Base-by-base conservation (phyloP, 75 land plant genomes). In the Adiantum capillusveneris region DNA sequence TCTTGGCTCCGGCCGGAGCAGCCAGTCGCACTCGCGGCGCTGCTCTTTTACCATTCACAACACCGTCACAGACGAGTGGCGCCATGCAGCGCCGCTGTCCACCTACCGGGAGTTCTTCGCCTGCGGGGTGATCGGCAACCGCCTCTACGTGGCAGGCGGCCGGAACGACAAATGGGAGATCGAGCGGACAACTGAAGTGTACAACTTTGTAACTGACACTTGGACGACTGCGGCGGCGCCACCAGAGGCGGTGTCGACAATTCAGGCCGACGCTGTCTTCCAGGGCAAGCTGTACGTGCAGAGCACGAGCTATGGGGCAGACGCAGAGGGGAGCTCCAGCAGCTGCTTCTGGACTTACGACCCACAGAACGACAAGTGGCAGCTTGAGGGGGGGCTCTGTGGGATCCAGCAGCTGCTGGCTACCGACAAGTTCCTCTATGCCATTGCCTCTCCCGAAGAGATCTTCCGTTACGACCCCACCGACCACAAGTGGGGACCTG, bases 121-220 rank as follows among this genome's bases (percentile, higher is more conserved):
- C 57, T 65, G 59, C 46, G 67, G 75, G 45, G 75, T 72, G 12
- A 72, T 72, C 31, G 65, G 65, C 62, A 65, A 72, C 57, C 58
- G 70, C 25, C 75, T 72, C 17, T 72, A 65, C 43, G 75, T 72
- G 44, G 75, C 75, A 18, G 75, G 75, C 27, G 75, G 75, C 26
- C 69, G 58, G 46, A 69, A 65, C 34, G 70, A 62, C 30, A 31
- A 30, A 20, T 59, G 65, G 28, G 41, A 69, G 26, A 56, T 62
- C 21, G 54, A 65, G 20, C 52, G 68, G 21, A 65, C 69, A 16
- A 61, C 75, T 25, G 69, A 72, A 31, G 70, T 65, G 46, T 72
- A 72, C 28, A 69, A 72, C 27, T n/a, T 46, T n/a, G 49, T 12
- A 58, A 67, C 27, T 63, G 58, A 13, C 26, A 25, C 22, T 18